These are phyloP conservation scores for Leccinum angustisporum DNA, from an alignment of 1,284 basidiomycete species.

Conservation along the genomic window DNA sequence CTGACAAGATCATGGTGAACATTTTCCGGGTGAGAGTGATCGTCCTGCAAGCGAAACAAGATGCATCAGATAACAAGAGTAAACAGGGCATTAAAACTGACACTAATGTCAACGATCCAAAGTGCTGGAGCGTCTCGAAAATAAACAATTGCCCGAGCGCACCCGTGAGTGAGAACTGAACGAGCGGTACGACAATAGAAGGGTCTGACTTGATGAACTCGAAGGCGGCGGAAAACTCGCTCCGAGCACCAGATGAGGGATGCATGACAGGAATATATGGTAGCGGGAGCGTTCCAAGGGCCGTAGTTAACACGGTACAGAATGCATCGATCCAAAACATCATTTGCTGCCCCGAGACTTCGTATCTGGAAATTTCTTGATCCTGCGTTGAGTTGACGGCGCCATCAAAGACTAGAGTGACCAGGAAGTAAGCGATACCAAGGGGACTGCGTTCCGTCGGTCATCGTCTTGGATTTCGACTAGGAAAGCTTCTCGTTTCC, in stretches of 20 bases:
- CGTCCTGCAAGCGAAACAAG: slow-evolving; percentile 50
- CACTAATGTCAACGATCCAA: slow-evolving; percentile 93
- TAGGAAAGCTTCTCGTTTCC: slow-evolving; percentile 58
- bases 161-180: slow-evolving; percentile 88
- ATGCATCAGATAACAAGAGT: slow-evolving; percentile 2
- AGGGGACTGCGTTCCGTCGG: slow-evolving; percentile 39
- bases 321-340: slow-evolving; percentile 97
- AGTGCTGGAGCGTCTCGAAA: slow-evolving; percentile 96
- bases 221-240: slow-evolving; percentile 71
- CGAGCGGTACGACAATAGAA: slow-evolving; percentile 71
- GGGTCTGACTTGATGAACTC: slow-evolving; percentile 83
- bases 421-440: slow-evolving; percentile 71
- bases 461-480: slow-evolving; percentile 38
- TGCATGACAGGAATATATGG: slow-evolving; percentile 73
- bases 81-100: slow-evolving; percentile 41
- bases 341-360: slow-evolving; percentile 94
- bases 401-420: slow-evolving; percentile 92
- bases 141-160: slow-evolving; percentile 97
- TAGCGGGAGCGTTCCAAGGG: slow-evolving; percentile 68
- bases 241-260: slow-evolving; percentile 54
- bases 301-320: slow-evolving; percentile 67
- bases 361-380: slow-evolving; percentile 83
- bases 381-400: slow-evolving; percentile 98
- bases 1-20: slow-evolving; percentile 97
- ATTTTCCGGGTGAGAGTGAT: slow-evolving; percentile 97